A percentile compares a stretch with the other conserved stretches of the same genome.
Evolutionary conservation across 805 yeast species (phyloP).

Genomic region (Metschnikowia lachancei): DNA sequence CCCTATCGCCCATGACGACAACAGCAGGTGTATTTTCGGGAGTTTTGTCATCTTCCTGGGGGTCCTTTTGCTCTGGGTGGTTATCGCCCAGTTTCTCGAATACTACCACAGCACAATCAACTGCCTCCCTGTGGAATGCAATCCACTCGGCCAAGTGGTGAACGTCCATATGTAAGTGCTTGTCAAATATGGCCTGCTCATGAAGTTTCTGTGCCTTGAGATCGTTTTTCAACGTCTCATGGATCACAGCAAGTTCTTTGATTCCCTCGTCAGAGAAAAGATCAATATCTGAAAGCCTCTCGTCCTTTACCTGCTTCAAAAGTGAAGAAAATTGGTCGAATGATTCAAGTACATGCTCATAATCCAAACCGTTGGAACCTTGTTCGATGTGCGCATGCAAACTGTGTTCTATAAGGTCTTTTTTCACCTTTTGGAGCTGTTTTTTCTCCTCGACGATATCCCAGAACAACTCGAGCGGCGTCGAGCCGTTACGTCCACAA

Average conservation of each 20-base stretch:
- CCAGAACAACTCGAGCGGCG: slow-evolving; percentile 72
- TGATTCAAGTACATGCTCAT: slow-evolving; percentile 17
- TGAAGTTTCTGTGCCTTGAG: slow-evolving; percentile 18
- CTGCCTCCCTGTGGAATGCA: slow-evolving; percentile 2
- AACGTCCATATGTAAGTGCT: slow-evolving; percentile 12
- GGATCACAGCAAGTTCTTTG: slow-evolving; percentile 28
- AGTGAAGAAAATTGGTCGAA: slow-evolving; percentile 22
- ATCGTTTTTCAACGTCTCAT: slow-evolving; percentile 28
- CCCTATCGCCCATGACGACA: not conserved
- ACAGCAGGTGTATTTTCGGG: not conserved
- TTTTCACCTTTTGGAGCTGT: slow-evolving; percentile 53
- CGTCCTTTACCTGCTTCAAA: slow-evolving; percentile 27
- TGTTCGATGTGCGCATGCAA: slow-evolving; percentile 32
- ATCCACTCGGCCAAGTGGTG: slow-evolving; percentile 21
- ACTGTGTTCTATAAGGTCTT: slow-evolving; percentile 55
- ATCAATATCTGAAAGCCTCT: slow-evolving; percentile 27
- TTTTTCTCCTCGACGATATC: slow-evolving; percentile 66
- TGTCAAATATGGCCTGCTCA: slow-evolving; percentile 12
- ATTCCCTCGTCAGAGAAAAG: slow-evolving; percentile 15
- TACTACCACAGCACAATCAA: slow-evolving; percentile 1
- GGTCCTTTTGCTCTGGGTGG: not conserved
- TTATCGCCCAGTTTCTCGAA: slow-evolving; percentile 1
- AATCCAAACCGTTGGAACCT: slow-evolving; percentile 14
- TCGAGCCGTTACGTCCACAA: slow-evolving; percentile 75
- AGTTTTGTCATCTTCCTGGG: not conserved